These are phyloP conservation scores for Mikania micrantha DNA, from an alignment of 129 eudicot species.

Conservation along the genomic window DNA sequence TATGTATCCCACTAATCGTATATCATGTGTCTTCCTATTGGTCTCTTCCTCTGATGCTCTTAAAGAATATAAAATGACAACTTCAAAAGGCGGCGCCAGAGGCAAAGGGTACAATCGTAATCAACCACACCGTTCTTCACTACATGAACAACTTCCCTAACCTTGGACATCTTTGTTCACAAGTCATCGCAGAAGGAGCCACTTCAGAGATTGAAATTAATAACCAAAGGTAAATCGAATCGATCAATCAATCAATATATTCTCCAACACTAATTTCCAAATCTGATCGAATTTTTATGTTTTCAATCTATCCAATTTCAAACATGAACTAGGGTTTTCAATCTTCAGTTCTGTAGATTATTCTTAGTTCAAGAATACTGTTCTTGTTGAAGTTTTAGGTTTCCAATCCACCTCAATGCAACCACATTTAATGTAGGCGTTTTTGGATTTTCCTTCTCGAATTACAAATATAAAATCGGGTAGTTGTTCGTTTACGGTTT, in stretches of 20 bases:
- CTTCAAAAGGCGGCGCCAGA: background rate
- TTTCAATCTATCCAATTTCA: background rate
- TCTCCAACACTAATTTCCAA: background rate
- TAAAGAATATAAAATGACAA: background rate
- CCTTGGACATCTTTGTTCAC: slow-evolving; percentile 5
- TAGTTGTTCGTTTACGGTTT: background rate
- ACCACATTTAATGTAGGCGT: background rate
- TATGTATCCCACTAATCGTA: too few species aligned
- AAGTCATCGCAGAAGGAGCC: slow-evolving; percentile 9
- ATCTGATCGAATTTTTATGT: background rate
- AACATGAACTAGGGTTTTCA: slow-evolving; percentile 20
- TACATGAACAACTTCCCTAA: background rate
- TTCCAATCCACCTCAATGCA: background rate
- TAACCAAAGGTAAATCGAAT: slow-evolving; percentile 20
- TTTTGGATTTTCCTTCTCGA: background rate
- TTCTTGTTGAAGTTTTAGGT: background rate
- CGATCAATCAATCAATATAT: background rate
- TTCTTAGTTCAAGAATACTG: background rate
- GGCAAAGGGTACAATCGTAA: slow-evolving; percentile 3
- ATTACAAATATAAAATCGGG: slow-evolving; percentile 10
- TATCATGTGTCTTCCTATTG: too few species aligned
- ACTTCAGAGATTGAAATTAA: background rate
- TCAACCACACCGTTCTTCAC: background rate
- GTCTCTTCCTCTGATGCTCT: too few species aligned
- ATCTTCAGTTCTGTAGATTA: background rate